Conservation (phyloP, 192 early-diverging fungal genomes). For the Phycomyces blakesleeanus region DNA sequence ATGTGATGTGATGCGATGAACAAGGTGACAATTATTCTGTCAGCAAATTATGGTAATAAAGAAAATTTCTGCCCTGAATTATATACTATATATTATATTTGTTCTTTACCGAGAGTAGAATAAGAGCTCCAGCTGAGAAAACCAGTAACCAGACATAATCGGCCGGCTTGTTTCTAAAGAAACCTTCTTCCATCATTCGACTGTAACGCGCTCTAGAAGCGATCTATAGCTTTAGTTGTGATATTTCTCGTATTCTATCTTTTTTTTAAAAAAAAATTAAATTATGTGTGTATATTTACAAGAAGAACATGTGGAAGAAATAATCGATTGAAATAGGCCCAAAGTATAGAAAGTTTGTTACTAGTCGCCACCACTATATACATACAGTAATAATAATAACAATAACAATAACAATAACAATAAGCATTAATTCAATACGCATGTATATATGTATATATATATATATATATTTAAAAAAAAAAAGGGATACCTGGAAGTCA, state of each 20-base stretch:
- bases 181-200: slow-evolving; percentile 91
- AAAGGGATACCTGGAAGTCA: slow-evolving; percentile 61
- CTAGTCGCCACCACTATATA: slow-evolving; percentile 84
- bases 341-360: slow-evolving; percentile 94
- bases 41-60: slow-evolving; percentile 27
- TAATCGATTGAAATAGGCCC: slow-evolving; percentile 88
- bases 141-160: slow-evolving; percentile 93
- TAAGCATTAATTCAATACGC: no score
- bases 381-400: no score
- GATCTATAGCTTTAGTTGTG: neutral
- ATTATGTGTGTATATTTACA: slow-evolving; percentile 50
- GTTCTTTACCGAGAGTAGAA: slow-evolving; percentile 27
- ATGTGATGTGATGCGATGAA: no score
- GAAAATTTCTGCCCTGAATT: neutral
- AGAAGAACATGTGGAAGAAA: slow-evolving; percentile 89
- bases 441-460: no score
- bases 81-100: no score
- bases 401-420: no score
- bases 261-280: no score
- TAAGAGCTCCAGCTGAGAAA: slow-evolving; percentile 49
- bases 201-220: slow-evolving; percentile 70
- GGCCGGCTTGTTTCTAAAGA: slow-evolving; percentile 81
- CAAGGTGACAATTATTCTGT: no score
- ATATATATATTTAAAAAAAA: no score
- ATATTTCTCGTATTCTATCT: neutral